Evolutionary conservation across 441 rosid species (phyloP).

Genomic region (Populus trichocarpa): DNA sequence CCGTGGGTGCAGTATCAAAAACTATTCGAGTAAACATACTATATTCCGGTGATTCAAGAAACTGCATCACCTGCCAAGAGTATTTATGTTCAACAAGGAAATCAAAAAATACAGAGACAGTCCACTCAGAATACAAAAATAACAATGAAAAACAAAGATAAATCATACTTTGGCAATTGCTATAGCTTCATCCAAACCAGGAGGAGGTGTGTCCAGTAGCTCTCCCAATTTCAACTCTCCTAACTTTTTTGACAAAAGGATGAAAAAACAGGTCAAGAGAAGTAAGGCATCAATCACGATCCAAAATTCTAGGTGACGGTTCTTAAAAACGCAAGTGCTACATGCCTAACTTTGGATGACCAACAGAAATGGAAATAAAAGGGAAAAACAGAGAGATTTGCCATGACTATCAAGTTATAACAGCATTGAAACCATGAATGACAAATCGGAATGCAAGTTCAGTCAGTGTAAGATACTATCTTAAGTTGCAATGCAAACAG

Average conservation of each 20-base stretch:
- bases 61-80: constrained; percentile 63
- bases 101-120: not conserved
- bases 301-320: not conserved
- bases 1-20: constrained; percentile 85
- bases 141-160: constrained; percentile 13
- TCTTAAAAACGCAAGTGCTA: not conserved
- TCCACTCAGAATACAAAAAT: constrained; percentile 1
- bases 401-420: not conserved
- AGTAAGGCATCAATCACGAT: not conserved
- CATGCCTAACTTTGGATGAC: not conserved
- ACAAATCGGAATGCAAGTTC: not conserved
- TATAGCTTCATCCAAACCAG: constrained; percentile 77
- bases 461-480: not conserved
- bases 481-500: constrained; percentile 1
- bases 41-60: constrained; percentile 68
- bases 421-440: not conserved
- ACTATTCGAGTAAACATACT: constrained; percentile 67
- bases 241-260: constrained; percentile 37
- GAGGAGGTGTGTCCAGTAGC: constrained; percentile 71
- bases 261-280: not conserved
- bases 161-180: constrained; percentile 69
- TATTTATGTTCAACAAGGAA: constrained; percentile 10
- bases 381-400: not conserved
- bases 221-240: constrained; percentile 78
- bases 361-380: not conserved